Conservation (phyloP, 441 rosid genomes). For the Metrosideros polymorpha region DNA sequence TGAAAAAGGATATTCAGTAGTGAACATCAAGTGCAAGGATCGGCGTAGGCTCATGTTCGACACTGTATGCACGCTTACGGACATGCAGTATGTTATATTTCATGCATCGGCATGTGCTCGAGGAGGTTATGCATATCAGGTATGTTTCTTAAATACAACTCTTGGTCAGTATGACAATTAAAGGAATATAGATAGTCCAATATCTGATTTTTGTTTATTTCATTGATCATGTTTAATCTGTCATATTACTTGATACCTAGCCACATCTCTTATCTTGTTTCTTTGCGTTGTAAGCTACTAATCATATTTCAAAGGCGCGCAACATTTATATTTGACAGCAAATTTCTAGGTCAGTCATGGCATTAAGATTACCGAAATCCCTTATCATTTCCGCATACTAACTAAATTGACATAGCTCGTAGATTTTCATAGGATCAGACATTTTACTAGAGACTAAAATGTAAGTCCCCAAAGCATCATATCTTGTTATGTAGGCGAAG, state of each 20-base stretch:
- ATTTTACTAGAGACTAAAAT: neutral
- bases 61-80: constrained; percentile 57
- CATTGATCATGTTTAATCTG: neutral
- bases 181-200: neutral
- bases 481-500: neutral
- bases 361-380: neutral
- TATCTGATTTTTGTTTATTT: neutral
- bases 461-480: neutral
- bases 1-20: constrained; percentile 57
- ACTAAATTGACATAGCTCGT: neutral
- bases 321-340: neutral
- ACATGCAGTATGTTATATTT: constrained; percentile 69
- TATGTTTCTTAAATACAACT: neutral
- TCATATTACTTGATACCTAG: neutral
- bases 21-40: constrained; percentile 51
- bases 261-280: neutral
- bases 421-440: neutral
- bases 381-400: neutral
- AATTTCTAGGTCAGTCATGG: neutral
- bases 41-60: constrained; percentile 68
- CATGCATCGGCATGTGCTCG: constrained; percentile 50
- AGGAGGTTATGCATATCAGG: constrained; percentile 58
- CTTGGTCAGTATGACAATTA: neutral
- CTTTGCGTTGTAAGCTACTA: neutral
- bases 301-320: neutral